These are phyloP conservation scores for Hymenoscyphus scutula DNA, from an alignment of 2,329 filamentous ascomycete species.

Conservation along the genomic window DNA sequence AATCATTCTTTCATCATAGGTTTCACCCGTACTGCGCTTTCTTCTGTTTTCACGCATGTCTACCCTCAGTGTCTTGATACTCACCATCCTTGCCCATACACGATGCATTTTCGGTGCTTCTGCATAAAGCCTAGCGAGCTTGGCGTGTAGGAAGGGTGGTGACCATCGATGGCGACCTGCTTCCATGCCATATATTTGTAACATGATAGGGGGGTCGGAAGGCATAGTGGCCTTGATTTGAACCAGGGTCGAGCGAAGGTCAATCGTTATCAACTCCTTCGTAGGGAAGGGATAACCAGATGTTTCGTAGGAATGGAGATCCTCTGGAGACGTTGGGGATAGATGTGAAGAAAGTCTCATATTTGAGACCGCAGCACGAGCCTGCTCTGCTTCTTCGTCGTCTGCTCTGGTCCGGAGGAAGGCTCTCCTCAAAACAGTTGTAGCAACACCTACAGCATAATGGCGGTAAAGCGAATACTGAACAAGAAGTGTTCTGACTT, in stretches of 20 bases:
- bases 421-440: constrained; percentile 69
- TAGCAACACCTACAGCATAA: constrained; percentile 82
- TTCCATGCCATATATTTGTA: constrained; percentile 82
- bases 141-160: constrained; percentile 74
- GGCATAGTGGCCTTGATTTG: constrained; percentile 90
- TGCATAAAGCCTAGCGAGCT: constrained; percentile 80
- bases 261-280: constrained; percentile 72
- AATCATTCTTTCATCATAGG: constrained; percentile 74
- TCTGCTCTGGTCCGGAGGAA: constrained; percentile 56
- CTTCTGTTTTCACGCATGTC: constrained; percentile 76
- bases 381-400: constrained; percentile 41
- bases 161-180: constrained; percentile 85
- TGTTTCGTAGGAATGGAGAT: constrained; percentile 23
- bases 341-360: constrained; percentile 23
- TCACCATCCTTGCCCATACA: constrained; percentile 84
- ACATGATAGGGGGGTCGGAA: constrained; percentile 83
- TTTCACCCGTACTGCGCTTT: constrained; percentile 57
- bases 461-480: constrained; percentile 94
- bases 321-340: constrained; percentile 32
- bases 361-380: constrained; percentile 29
- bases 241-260: constrained; percentile 76
- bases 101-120: constrained; percentile 78
- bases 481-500: constrained; percentile 73
- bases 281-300: constrained; percentile 29
- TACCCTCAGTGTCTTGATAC: constrained; percentile 74